phyloP scores from a whole-genome alignment of 1,284 basidiomycete genomes.

The Rhodotorula sp. region DNA sequence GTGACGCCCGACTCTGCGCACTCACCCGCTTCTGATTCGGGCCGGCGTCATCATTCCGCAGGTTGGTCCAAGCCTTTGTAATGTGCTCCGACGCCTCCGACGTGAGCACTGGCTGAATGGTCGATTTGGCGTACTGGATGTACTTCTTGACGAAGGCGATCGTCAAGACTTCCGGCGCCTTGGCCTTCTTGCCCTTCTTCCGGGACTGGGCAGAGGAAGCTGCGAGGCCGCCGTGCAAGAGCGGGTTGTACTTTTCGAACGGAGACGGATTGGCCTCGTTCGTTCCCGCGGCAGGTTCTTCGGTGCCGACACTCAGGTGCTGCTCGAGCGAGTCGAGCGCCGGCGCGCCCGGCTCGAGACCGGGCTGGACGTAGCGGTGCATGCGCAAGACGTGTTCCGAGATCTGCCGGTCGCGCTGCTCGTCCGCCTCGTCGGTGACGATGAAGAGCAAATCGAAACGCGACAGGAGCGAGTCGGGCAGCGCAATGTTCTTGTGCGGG shows the following conservation, averaged over 20 bases:
- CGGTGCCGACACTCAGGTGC: constrained; percentile 73
- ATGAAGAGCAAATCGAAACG: constrained; percentile 99
- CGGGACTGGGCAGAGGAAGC: constrained; percentile 53
- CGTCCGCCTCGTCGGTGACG: constrained; percentile 97
- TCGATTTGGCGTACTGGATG: constrained; percentile 94
- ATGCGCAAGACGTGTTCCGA: constrained; percentile 97
- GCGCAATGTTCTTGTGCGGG: constrained; percentile 96
- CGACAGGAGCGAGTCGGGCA: constrained; percentile 95
- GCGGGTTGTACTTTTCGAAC: constrained; percentile 95
- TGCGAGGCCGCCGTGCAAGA: constrained; percentile 81
- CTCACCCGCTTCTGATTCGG: constrained; percentile 83
- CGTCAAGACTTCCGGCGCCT: constrained; percentile 78
- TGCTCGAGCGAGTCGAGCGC: constrained; percentile 84
- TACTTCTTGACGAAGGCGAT: constrained; percentile 98
- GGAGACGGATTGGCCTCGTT: constrained; percentile 62
- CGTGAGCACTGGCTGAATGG: constrained; percentile 78
- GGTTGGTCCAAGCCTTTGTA: constrained; percentile 83
- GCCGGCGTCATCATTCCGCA: constrained; percentile 90
- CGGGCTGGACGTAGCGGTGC: constrained; percentile 95
- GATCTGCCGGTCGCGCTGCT: constrained; percentile 87
- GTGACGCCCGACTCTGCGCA: constrained; percentile 13
- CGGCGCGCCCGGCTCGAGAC: constrained; percentile 84
- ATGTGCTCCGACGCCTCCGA: constrained; percentile 94
- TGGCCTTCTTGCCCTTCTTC: constrained; percentile 49
- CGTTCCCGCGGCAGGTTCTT: constrained; percentile 57